A percentile compares a stretch with the other conserved stretches of the same genome.
phyloP scores from a whole-genome alignment of 352 stramenopile genomes.

The Globisporangium alternatum region DNA sequence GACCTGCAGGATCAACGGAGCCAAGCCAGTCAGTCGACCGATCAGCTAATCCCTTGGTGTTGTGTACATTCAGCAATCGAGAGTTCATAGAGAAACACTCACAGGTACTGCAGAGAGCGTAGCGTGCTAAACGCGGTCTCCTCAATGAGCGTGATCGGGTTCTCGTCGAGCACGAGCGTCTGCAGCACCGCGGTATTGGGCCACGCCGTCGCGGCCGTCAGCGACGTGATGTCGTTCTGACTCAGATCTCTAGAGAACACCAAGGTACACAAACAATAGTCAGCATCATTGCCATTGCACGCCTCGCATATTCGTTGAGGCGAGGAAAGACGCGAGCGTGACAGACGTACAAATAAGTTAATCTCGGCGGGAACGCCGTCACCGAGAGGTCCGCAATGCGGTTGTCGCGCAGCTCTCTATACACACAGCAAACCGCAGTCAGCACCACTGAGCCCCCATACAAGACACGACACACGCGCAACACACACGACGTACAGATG shows the following conservation, averaged over 20 bases:
- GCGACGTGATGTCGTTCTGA: slow-evolving; percentile 33
- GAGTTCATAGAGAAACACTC: slow-evolving; percentile 15
- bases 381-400: slow-evolving; percentile 11
- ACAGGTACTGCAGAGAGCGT: slow-evolving; percentile 51
- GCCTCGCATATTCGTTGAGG: background rate
- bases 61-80: no score
- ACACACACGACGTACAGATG: slow-evolving; percentile 1
- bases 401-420: slow-evolving; percentile 12
- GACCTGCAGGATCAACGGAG: slow-evolving; percentile 22
- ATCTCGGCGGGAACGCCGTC: slow-evolving; percentile 4
- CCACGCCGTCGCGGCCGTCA: slow-evolving; percentile 38
- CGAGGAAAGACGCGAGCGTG: background rate
- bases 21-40: background rate
- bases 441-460: background rate
- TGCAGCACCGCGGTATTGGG: slow-evolving; percentile 40
- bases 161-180: slow-evolving; percentile 59
- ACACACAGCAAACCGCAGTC: background rate
- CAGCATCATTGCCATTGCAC: background rate
- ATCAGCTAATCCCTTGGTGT: no score
- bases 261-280: background rate
- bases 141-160: slow-evolving; percentile 34
- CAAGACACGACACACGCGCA: background rate
- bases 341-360: slow-evolving; percentile 16
- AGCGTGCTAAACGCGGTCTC: slow-evolving; percentile 41
- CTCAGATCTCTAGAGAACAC: slow-evolving; percentile 30